Evolutionary conservation across 306 rosid genomes (phyloP).

Genomic region (Mucuna pruriens): DNA sequence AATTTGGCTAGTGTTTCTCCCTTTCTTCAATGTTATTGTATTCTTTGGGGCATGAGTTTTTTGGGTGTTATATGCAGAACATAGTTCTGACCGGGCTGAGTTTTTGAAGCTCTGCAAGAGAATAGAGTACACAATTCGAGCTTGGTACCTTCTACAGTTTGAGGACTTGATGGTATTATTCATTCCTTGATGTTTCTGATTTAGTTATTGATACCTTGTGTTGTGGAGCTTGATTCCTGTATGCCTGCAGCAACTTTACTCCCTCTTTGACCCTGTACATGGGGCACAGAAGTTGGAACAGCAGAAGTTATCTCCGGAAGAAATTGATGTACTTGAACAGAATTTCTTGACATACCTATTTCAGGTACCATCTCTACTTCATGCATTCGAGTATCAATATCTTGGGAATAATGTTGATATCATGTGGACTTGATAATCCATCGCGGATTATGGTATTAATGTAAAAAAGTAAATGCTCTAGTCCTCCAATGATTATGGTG

Average conservation of each 20-base stretch:
- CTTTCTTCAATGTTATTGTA: background rate
- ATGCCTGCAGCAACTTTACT: slow-evolving; percentile 84
- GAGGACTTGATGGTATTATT: slow-evolving; percentile 93
- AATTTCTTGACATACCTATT: slow-evolving; percentile 81
- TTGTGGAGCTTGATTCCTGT: slow-evolving; percentile 39
- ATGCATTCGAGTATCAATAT: background rate
- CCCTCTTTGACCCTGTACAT: slow-evolving; percentile 83
- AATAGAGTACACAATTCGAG: slow-evolving; percentile 91
- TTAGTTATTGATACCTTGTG: slow-evolving; percentile 12
- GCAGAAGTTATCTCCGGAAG: slow-evolving; percentile 63
- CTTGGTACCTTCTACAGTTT: slow-evolving; percentile 95
- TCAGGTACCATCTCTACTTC: slow-evolving; percentile 61
- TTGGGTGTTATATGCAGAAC: slow-evolving; percentile 59
- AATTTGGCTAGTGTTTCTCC: background rate
- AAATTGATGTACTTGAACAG: slow-evolving; percentile 84
- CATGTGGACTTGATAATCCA: background rate
- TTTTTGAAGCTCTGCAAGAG: slow-evolving; percentile 92
- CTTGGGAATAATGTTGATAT: background rate
- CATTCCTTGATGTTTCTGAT: slow-evolving; percentile 28
- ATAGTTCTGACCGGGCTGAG: slow-evolving; percentile 77
- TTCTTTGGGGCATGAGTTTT: slow-evolving; percentile 23
- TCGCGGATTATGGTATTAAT: background rate
- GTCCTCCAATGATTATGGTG: background rate
- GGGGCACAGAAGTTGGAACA: slow-evolving; percentile 84
- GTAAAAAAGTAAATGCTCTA: background rate